These are phyloP conservation scores for Ampelocalamus luodianensis DNA, from an alignment of 176 grass and related monocot species.

Conservation along the genomic window DNA sequence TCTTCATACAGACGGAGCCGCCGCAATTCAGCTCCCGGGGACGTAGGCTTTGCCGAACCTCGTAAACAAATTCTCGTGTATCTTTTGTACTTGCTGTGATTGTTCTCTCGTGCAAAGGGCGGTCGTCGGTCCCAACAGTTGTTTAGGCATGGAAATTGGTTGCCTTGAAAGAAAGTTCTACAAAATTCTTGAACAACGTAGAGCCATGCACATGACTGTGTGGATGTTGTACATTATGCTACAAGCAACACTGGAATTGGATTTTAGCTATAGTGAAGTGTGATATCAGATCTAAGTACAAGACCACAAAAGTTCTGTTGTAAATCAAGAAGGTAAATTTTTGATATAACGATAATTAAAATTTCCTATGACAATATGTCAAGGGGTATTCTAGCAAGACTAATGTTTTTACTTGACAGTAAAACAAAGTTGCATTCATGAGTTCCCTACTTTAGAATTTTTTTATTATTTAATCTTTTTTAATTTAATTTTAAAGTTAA, in stretches of 20 bases:
- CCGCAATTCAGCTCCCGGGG: too few species aligned
- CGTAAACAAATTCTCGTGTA: too few species aligned
- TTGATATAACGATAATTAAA: not conserved
- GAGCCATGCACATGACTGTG: constrained; percentile 11
- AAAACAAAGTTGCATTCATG: constrained; percentile 14
- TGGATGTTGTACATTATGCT: not conserved
- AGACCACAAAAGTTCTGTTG: not conserved
- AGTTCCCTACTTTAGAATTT: constrained; percentile 20
- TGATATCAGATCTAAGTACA: constrained; percentile 26
- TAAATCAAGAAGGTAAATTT: not conserved
- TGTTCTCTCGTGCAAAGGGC: too few species aligned
- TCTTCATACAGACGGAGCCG: too few species aligned
- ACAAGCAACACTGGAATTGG: constrained; percentile 5
- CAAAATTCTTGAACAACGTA: constrained; percentile 6
- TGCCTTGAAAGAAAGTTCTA: not conserved
- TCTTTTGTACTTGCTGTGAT: too few species aligned
- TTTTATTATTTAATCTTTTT: too few species aligned
- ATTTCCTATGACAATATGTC: constrained; percentile 13
- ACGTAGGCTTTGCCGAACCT: too few species aligned
- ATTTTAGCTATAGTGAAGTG: not conserved
- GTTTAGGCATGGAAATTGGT: constrained; percentile 12
- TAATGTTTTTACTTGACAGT: not conserved
- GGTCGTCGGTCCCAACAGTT: too few species aligned
- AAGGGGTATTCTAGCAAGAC: constrained; percentile 9
- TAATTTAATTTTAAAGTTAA: too few species aligned